phyloP scores from a whole-genome alignment of 2,329 filamentous ascomycete species.

The Ophiostoma montium region DNA sequence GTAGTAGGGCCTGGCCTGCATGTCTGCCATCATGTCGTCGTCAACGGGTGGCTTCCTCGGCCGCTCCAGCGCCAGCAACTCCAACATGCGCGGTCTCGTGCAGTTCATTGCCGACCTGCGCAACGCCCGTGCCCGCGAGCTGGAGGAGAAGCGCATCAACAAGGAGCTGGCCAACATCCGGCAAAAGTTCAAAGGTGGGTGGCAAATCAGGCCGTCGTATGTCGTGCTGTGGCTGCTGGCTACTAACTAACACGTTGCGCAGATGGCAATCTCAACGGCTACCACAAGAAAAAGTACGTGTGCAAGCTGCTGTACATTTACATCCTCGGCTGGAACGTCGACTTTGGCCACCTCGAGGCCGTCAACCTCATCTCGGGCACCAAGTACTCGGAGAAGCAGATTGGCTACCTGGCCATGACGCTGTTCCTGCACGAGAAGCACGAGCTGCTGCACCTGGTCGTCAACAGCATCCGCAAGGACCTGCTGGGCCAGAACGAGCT shows the following conservation, averaged over 20 bases:
- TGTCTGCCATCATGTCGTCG: constrained; percentile 32
- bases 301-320: constrained; percentile 99
- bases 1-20: neutral
- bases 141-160: constrained; percentile 98
- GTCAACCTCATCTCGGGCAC: constrained; percentile 93
- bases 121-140: constrained; percentile 84
- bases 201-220: neutral
- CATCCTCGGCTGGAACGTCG: constrained; percentile 96
- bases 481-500: constrained; percentile 89
- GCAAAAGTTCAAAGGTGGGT: constrained; percentile 83
- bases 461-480: constrained; percentile 97
- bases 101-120: constrained; percentile 96
- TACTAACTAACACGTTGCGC: neutral
- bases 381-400: constrained; percentile 99
- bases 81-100: constrained; percentile 70
- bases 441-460: constrained; percentile 86
- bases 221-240: neutral
- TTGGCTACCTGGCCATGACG: constrained; percentile 94
- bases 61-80: constrained; percentile 49
- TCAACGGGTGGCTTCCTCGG: constrained; percentile 48
- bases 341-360: constrained; percentile 95
- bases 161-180: constrained; percentile 98
- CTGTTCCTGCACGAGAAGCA: constrained; percentile 95
- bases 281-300: constrained; percentile 99
- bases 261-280: constrained; percentile 84